Evolutionary conservation across 768 basidiomycete genomes (phyloP).

Genomic region (Phanerodontia chrysosporium): DNA sequence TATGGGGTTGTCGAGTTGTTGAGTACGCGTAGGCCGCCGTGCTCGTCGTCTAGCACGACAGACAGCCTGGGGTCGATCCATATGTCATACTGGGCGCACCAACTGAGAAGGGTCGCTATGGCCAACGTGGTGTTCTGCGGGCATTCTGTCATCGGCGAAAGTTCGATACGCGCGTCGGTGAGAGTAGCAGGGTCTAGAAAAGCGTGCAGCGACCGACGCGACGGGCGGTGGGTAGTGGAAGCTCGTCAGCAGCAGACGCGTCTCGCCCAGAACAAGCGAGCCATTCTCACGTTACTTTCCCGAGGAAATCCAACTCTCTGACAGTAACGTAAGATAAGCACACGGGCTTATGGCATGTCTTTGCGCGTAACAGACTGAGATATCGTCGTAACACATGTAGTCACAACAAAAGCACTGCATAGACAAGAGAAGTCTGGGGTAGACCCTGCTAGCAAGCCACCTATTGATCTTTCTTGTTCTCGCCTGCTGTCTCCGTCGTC

Average conservation of each 20-base stretch:
- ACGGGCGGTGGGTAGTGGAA: not conserved
- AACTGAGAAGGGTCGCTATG: slow-evolving; percentile 9
- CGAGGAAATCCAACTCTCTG: not conserved
- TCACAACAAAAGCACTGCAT: not conserved
- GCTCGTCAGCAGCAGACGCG: not conserved
- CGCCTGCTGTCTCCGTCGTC: slow-evolving; percentile 10
- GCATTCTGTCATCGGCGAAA: not conserved
- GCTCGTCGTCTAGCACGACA: not conserved
- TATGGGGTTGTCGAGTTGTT: slow-evolving; percentile 3
- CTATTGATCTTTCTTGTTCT: slow-evolving; percentile 26
- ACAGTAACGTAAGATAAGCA: not conserved
- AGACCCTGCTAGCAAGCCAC: not conserved
- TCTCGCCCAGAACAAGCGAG: not conserved
- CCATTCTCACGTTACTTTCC: not conserved
- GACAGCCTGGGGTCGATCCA: slow-evolving; percentile 12
- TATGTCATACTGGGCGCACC: slow-evolving; percentile 10
- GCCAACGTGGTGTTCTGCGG: not conserved
- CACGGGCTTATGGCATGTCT: not conserved
- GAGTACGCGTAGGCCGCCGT: slow-evolving; percentile 8
- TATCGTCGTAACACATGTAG: not conserved
- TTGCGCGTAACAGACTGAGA: not conserved
- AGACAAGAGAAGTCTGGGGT: not conserved
- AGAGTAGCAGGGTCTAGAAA: not conserved
- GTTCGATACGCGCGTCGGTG: not conserved
- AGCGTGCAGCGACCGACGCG: not conserved